Base-by-base conservation (phyloP, 78 protist genomes). In the Carpediemonas membranifera region DNA sequence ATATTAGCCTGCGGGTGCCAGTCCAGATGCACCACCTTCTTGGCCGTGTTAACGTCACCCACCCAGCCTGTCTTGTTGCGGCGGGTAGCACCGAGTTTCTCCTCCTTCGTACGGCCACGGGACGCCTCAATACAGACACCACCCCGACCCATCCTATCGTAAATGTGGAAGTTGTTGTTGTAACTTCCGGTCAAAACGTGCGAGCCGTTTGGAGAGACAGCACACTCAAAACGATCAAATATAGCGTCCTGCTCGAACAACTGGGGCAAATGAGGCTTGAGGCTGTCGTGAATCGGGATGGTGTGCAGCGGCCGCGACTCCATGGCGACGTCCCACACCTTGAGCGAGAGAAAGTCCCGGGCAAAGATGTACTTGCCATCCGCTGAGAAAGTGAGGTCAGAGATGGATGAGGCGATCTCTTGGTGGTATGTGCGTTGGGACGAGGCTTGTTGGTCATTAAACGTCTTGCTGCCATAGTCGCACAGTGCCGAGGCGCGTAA, bases 241-340 rank as follows among this genome's bases (percentile, higher is more conserved):
- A 91, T 87, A 65, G 73, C 61, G 68, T 91, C 96, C 66, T 82
- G 80, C 68, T 94, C 96, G 82, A 89, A 91, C 57, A 91, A 82
- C 28, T 90, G 92, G 68, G 84, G 78, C 68, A 94, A 67, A 65
- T 53, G 41, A 11, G 76, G 13, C 21, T 71, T 28, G 25, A 65
- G 39, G 44, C 85, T 84, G n/a, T 92, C 97, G 78, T 92, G 94
- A 39, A 92, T 30, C 18, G 54, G 30, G 65, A 86, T 58, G 25
- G 73, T 56, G 25, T 53, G 57, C n/a, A 92, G 56, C 3, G 96
- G 96, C 65, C 19, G 1, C 15, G 1, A 0, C 43, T 82, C 91
- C 77, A 70, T 68, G 25, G 24, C 15, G 35, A 87, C 65, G 62
- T 92, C 96, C 94, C 94, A 92, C 18, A 92, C 9, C 68, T 86